These are phyloP conservation scores for Yarrowia keelungensis DNA, from an alignment of 805 yeast genomes.

Conservation along the genomic window DNA sequence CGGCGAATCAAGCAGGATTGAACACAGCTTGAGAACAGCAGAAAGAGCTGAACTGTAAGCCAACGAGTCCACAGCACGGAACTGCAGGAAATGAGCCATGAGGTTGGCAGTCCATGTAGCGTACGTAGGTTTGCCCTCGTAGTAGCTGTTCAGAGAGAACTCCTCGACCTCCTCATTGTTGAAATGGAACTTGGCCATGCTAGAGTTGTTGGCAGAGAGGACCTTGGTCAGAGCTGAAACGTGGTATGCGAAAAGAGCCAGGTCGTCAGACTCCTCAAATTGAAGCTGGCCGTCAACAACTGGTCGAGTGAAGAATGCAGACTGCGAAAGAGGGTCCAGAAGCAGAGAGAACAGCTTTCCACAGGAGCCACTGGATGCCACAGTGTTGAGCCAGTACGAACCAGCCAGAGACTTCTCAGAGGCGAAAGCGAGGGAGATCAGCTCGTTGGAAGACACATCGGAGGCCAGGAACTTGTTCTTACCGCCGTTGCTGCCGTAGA, in stretches of 20 bases:
- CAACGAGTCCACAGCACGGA: constrained; percentile 6
- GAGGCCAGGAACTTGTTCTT: constrained; percentile 19
- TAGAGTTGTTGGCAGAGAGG: constrained; percentile 46
- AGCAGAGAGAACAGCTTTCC: constrained; percentile 67
- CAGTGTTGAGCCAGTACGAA: constrained; percentile 44
- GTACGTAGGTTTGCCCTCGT: constrained; percentile 20
- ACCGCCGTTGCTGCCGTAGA: constrained; percentile 7
- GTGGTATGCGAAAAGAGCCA: constrained; percentile 67
- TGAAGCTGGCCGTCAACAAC: constrained; percentile 40
- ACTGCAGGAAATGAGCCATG: constrained; percentile 24
- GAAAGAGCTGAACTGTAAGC: constrained; percentile 33
- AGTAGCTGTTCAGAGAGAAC: constrained; percentile 4
- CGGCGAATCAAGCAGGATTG: constrained; percentile 31
- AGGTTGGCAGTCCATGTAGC: constrained; percentile 24
- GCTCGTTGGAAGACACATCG: constrained; percentile 33
- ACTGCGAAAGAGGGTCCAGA: constrained; percentile 60
- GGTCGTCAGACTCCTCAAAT: constrained; percentile 59
- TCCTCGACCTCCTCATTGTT: constrained; percentile 32
- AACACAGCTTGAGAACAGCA: constrained; percentile 31
- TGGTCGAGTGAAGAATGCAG: constrained; percentile 47
- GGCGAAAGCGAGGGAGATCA: constrained; percentile 28
- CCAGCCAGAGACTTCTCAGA: constrained; percentile 18
- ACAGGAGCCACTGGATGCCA: constrained; percentile 56
- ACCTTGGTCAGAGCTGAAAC: constrained; percentile 61
- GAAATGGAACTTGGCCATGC: constrained; percentile 37